Percentiles rank a stretch among this genome's conserved stretches.
phyloP scores from a whole-genome alignment of 2,329 filamentous ascomycete species.

The Xylariaceae sp. region DNA sequence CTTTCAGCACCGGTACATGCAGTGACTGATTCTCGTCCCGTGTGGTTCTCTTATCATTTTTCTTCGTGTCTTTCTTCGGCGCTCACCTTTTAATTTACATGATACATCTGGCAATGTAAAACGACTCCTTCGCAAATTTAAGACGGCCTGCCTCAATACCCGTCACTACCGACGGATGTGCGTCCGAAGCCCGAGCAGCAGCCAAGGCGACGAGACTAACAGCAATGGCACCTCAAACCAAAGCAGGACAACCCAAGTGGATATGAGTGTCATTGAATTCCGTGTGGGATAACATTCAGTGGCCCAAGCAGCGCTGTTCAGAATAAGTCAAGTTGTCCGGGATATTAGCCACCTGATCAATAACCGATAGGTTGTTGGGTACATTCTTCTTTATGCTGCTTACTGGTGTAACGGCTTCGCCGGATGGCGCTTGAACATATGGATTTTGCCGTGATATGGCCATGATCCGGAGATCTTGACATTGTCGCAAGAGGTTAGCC shows the following conservation, averaged over 20 bases:
- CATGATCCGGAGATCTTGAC: slow-evolving; percentile 62
- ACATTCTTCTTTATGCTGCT: neutral
- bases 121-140: slow-evolving; percentile 57
- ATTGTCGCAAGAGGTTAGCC: slow-evolving; percentile 62
- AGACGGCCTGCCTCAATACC: slow-evolving; percentile 58
- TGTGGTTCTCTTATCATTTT: slow-evolving; percentile 54
- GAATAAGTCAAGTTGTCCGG: slow-evolving; percentile 55
- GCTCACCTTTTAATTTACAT: slow-evolving; percentile 44
- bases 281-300: slow-evolving; percentile 61
- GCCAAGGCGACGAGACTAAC: slow-evolving; percentile 60
- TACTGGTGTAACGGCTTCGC: slow-evolving; percentile 58
- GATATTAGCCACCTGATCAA: slow-evolving; percentile 32
- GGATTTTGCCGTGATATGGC: slow-evolving; percentile 59
- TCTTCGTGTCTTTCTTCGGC: slow-evolving; percentile 50
- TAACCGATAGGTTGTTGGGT: neutral
- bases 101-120: slow-evolving; percentile 53
- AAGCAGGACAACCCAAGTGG: slow-evolving; percentile 51
- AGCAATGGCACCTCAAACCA: slow-evolving; percentile 62
- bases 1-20: slow-evolving; percentile 67
- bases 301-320: slow-evolving; percentile 65
- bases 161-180: slow-evolving; percentile 62
- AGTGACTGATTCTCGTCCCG: slow-evolving; percentile 53
- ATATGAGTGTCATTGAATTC: slow-evolving; percentile 52
- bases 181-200: slow-evolving; percentile 58
- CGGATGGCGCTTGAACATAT: slow-evolving; percentile 60